phyloP scores from a whole-genome alignment of 768 basidiomycete genomes.

The Termitomyces sp. region DNA sequence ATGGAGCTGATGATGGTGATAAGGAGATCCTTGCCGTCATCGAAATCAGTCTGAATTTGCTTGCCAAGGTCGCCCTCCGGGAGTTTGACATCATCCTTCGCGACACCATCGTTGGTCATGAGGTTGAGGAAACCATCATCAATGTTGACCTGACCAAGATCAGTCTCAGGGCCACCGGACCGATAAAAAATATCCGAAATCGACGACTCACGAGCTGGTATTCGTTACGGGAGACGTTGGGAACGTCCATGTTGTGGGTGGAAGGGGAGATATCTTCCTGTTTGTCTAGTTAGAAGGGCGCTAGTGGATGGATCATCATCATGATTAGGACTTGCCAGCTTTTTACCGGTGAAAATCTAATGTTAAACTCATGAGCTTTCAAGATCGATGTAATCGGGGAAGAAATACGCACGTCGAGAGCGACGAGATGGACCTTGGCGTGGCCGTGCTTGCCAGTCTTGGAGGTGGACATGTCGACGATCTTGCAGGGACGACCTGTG shows the following conservation, averaged over 20 bases:
- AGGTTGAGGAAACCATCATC: constrained; percentile 96
- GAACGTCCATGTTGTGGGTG: constrained; percentile 99
- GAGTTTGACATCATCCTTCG: constrained; percentile 94
- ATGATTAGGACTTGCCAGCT: constrained; percentile 60
- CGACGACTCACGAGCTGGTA: constrained; percentile 78
- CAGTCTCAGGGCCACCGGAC: constrained; percentile 7
- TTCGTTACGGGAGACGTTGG: constrained; percentile 88
- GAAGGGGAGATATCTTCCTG: constrained; percentile 94
- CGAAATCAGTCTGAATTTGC: constrained; percentile 67
- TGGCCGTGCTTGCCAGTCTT: constrained; percentile 99
- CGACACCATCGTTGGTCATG: constrained; percentile 71
- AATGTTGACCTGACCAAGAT: constrained; percentile 62
- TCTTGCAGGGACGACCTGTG: constrained; percentile 92
- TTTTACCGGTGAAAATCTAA: constrained; percentile 98
- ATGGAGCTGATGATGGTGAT: constrained; percentile 88
- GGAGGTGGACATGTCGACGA: constrained; percentile 98
- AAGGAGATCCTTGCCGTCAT: constrained; percentile 82
- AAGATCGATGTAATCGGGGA: neutral
- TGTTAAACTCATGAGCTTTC: constrained; percentile 9
- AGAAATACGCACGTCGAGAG: constrained; percentile 77
- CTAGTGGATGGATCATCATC: constrained; percentile 3
- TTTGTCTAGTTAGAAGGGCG: constrained; percentile 10
- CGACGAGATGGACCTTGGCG: constrained; percentile 98
- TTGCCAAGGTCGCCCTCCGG: constrained; percentile 83
- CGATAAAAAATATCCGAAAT: neutral